phyloP scores from a whole-genome alignment of 768 basidiomycete species.

The Amanita pallidorosea region DNA sequence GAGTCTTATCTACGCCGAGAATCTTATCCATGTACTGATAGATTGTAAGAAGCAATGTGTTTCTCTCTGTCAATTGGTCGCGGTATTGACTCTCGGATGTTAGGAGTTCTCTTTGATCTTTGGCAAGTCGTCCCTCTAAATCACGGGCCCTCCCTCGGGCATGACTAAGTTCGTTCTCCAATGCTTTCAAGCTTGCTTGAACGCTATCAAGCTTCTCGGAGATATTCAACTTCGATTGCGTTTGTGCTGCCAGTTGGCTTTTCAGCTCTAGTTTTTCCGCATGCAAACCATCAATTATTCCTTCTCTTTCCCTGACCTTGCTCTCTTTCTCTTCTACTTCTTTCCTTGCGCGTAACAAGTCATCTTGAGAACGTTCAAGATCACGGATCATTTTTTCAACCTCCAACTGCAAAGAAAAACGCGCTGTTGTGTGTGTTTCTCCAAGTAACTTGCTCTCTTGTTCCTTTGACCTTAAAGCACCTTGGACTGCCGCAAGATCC shows the following conservation, averaged over 20 bases:
- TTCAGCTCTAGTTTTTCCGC: slow-evolving; percentile 75
- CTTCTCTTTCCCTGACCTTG: slow-evolving; percentile 58
- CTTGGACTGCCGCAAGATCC: slow-evolving; percentile 67
- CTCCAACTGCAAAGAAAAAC: slow-evolving; percentile 84
- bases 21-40: slow-evolving; percentile 96
- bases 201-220: slow-evolving; percentile 81
- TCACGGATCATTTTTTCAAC: slow-evolving; percentile 81
- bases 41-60: slow-evolving; percentile 82
- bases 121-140: slow-evolving; percentile 69
- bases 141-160: slow-evolving; percentile 58
- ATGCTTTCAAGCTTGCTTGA: slow-evolving; percentile 47
- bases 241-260: slow-evolving; percentile 70
- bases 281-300: slow-evolving; percentile 63
- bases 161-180: slow-evolving; percentile 56
- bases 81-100: slow-evolving; percentile 72
- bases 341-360: slow-evolving; percentile 57
- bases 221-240: slow-evolving; percentile 77
- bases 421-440: slow-evolving; percentile 73
- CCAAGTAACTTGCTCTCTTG: slow-evolving; percentile 71
- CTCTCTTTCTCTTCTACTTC: slow-evolving; percentile 62
- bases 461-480: slow-evolving; percentile 60
- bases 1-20: slow-evolving; percentile 78
- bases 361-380: slow-evolving; percentile 68
- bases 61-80: slow-evolving; percentile 89
- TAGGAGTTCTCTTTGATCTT: slow-evolving; percentile 69